These are phyloP conservation scores for Epithemia pelagica DNA, from an alignment of 108 stramenopile genomes.

Conservation along the genomic window DNA sequence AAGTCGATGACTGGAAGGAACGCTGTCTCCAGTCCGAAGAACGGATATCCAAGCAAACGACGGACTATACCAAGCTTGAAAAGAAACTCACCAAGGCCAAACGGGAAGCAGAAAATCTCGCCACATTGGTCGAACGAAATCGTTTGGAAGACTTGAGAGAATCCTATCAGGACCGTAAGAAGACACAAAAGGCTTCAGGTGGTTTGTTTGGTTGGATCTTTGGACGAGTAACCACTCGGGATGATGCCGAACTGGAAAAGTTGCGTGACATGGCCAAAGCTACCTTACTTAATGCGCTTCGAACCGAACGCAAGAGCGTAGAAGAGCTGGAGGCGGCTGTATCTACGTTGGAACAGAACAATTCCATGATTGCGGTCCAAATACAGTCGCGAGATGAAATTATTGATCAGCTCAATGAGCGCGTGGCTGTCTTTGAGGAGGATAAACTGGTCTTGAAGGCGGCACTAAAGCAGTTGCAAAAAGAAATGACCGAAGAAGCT, in stretches of 20 bases:
- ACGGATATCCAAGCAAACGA: constrained; percentile 19
- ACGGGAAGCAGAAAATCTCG: constrained; percentile 49
- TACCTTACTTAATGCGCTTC: constrained; percentile 63
- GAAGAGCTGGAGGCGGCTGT: constrained; percentile 64
- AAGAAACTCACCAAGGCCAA: constrained; percentile 21
- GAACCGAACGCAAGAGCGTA: constrained; percentile 63
- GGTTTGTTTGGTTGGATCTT: constrained; percentile 29
- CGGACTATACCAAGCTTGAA: constrained; percentile 5
- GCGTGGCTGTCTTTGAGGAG: constrained; percentile 81
- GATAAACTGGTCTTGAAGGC: constrained; percentile 83
- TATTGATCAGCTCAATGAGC: constrained; percentile 75
- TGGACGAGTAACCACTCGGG: not conserved
- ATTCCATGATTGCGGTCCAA: constrained; percentile 74
- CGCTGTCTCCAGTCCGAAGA: constrained; percentile 25
- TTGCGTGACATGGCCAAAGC: constrained; percentile 42
- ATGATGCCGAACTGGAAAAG: constrained; percentile 37
- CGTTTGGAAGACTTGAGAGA: constrained; percentile 19
- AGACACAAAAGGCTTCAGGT: not conserved
- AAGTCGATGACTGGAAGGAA: constrained; percentile 40
- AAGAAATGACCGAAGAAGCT: constrained; percentile 78
- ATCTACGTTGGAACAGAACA: constrained; percentile 55
- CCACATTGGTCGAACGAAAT: constrained; percentile 34
- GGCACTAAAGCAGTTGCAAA: constrained; percentile 71
- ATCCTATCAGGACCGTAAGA: not conserved
- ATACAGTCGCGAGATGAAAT: constrained; percentile 59